Base-by-base conservation (phyloP, 495 filamentous ascomycete species). In the Letharia columbiana region DNA sequence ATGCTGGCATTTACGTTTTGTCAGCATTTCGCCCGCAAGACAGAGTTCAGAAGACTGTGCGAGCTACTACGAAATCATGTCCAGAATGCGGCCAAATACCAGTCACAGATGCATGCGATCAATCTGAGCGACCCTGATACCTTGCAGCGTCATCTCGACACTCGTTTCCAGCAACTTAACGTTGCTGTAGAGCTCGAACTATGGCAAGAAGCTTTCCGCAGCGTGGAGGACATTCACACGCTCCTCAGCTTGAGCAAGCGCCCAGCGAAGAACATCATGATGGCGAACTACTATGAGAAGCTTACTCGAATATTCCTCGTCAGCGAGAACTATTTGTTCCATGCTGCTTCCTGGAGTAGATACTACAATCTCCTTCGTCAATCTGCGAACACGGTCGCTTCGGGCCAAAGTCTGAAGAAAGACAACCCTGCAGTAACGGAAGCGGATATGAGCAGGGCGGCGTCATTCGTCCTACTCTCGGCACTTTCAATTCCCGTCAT, bases 241-340 rank as follows among this genome's bases (percentile, higher is more conserved):
- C 86, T 98, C 66, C 85, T 98, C 69, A 98, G 87, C 82, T 84
- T 98, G 67, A 98, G 94, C 90, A 98, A 98, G 85, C 90, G 93
- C 61, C 92, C 92, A 49, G 89, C 94, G n/a, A 97, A 97, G 87
- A 96, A 97, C 76, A 83, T 96, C 69, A 97, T 98, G 92, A 98
- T 98, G 94, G 94, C 95, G 76, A 98, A 98, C 80, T 98, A 98
- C 85, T 98, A 98, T 79, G 95, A 98, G 83, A 96, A 97, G 79
- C 84, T 98, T 61, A 96, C 94, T 47, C 87, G 91, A 59, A 98
- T 98, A 74, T 98, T 98, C 83, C 85, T 98, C 49, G 95, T 98
- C 69, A 95, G 92, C 77, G 95, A 96, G 80, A 98, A 98, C 79
- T 98, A 97, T 74, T 86, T 98, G 39, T 98, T 98, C 88, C 94